Evolutionary conservation across 176 grass and related monocot genomes (phyloP), one percentile per base, ranked within the genome.

Genomic region (Oryza longistaminata): DNA sequence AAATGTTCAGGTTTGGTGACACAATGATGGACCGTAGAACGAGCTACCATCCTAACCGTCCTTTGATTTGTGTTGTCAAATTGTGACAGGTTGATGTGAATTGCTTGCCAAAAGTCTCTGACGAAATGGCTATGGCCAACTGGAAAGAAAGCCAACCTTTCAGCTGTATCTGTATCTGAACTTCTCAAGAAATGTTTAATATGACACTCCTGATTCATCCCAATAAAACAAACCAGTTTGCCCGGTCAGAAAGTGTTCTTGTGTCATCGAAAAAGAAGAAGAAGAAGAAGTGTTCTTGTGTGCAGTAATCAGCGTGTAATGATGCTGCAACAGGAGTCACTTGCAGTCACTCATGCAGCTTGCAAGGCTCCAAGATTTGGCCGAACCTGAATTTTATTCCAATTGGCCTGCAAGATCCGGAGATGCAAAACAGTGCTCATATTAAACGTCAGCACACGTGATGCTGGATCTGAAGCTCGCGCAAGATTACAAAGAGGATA

Each of bases 291-390:
- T 29, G 21, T 68, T 70, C 6, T 68, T 7, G 10, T 9, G n/a
- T 25, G 43, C 82, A 62, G 26, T 61, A 39, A 89, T 85, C 64
- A 71, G 60, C 45, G 21, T 42, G 78, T 34, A 64, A 90, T 81
- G 78, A 44, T 86, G 21, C 53, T 33, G 17, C 25, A 29, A 39
- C 69, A 35, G 24, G 12, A 66, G 69, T 48, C 71, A 70, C 62
- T 65, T 45, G 85, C 61, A 67, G 58, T 10, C 16, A 40, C 39
- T 40, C 39, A 19, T 2, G 78, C 85, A 87, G 78, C 73, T 68
- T 80, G 37, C 58, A 74, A 39, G 80, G 16, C 22, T 58, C 25
- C 53, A 21, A 71, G 53, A 90, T 82, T 65, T 84, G 76, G 68
- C 78, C 77, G 71, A 89, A 86, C 14, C 40, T 49, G 73, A 1